phyloP scores from a whole-genome alignment of 345 rosid species.

The Clarkia xantiana region DNA sequence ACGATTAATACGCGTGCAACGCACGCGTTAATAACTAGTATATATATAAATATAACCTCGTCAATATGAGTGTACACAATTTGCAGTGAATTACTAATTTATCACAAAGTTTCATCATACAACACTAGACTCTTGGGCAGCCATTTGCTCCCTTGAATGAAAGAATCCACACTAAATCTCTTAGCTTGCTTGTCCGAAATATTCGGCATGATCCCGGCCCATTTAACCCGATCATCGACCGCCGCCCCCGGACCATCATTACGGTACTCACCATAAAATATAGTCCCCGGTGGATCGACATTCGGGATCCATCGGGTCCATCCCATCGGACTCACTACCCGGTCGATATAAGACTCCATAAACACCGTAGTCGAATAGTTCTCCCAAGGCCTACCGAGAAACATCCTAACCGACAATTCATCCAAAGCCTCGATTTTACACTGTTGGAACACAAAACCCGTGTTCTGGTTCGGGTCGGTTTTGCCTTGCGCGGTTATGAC shows the following conservation, averaged over 20 bases:
- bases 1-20: too few relatives aligned
- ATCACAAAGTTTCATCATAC: slow-evolving; percentile 1
- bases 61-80: too few relatives aligned
- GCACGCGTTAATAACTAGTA: too few relatives aligned
- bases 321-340: slow-evolving; percentile 16
- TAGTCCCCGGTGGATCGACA: slow-evolving; percentile 11
- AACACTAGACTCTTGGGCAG: slow-evolving; percentile 5
- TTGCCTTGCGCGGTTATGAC: slow-evolving; percentile 17
- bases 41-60: too few relatives aligned
- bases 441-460: slow-evolving; percentile 16
- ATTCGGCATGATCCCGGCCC: slow-evolving; percentile 22
- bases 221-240: slow-evolving; percentile 11
- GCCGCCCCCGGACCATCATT: slow-evolving; percentile 22
- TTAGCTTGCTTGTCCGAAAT: slow-evolving; percentile 10
- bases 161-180: slow-evolving; percentile 14
- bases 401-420: slow-evolving; percentile 8
- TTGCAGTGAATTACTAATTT: background rate
- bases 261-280: slow-evolving; percentile 17
- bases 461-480: slow-evolving; percentile 22
- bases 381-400: slow-evolving; percentile 36
- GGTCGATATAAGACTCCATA: slow-evolving; percentile 16
- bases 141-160: slow-evolving; percentile 22
- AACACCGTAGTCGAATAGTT: slow-evolving; percentile 19
- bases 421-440: slow-evolving; percentile 8
- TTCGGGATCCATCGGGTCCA: slow-evolving; percentile 17